Conservation (phyloP, 305 asterid species). For the Withania somnifera region DNA sequence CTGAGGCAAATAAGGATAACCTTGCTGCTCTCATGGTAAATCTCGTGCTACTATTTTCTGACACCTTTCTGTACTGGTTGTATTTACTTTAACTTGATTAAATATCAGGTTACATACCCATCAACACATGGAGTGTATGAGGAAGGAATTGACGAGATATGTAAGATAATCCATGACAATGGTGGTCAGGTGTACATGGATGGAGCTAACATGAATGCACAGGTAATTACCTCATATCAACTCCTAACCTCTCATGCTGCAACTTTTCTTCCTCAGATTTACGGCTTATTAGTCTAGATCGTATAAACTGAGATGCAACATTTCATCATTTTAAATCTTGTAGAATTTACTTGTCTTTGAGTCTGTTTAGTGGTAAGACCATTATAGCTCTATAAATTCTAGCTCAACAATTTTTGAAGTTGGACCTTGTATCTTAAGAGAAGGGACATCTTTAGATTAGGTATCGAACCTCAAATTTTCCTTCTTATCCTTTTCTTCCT, state of each 20-base stretch:
- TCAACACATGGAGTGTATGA: conserved; percentile 98
- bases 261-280: neutral
- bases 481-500: neutral
- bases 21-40: conserved; percentile 90
- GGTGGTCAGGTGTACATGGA: conserved; percentile 99
- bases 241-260: neutral
- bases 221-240: conserved; percentile 25
- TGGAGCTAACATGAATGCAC: conserved; percentile 99
- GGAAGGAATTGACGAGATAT: conserved; percentile 94
- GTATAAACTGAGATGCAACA: neutral
- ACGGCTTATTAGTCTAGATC: neutral
- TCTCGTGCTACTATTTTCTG: neutral
- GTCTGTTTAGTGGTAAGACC: neutral
- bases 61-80: neutral
- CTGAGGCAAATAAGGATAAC: conserved; percentile 69
- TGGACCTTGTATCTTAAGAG: neutral
- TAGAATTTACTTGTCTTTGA: neutral
- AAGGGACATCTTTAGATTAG: neutral
- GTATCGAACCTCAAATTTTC: neutral
- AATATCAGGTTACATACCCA: conserved; percentile 85
- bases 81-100: neutral
- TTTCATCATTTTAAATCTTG: neutral
- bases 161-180: conserved; percentile 83
- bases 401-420: neutral
- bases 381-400: neutral